Base-by-base conservation (phyloP, 805 yeast genomes). In the Ogataea methylovora region DNA sequence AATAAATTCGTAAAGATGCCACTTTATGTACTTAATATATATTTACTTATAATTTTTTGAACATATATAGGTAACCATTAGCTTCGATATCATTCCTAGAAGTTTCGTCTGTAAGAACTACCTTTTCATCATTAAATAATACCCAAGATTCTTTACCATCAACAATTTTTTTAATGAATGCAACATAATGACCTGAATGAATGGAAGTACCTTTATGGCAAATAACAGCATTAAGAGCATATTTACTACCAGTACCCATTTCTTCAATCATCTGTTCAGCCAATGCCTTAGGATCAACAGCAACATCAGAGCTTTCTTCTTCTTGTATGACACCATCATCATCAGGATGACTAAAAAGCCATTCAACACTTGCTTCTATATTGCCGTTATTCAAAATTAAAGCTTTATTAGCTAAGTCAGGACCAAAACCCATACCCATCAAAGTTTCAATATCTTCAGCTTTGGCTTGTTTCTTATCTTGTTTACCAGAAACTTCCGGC, bases 151-250 rank as follows among this genome's bases (percentile, higher is more conserved):
- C 51, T 34, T 47, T 53, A 2, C 63, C 69, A 2, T 61, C 60
- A 6, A 63, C 47, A 2, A 56, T 37, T 39, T 73, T 71, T 36
- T 65, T 70, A 22, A 84, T 63, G 48, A 82, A 87, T 1, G 79
- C 84, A 27, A 88, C 96, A 55, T 87, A 87, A 54, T 87, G 97
- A 1, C 96, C 96, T 0, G 95, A 84, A 45, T 88, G 95, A 1
- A 85, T 81, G 10, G 94, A 81, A 2, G 76, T 67, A 7, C 97
- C 97, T 54, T 87, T 88, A 56, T 87, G 97, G 52, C 95, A 86
- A 12, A 88, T 66, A 5, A 84, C 79, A 0, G 82, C 81, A 29
- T 69, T 64, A 31, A 88, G 56, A 4, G 46, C 41, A 49, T 79
- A 86, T 3, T 20, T 17, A 4, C 34, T 38, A 8, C 28, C 19